These are phyloP conservation scores for Metschnikowia sp. DNA, from an alignment of 805 yeast species.

Conservation along the genomic window DNA sequence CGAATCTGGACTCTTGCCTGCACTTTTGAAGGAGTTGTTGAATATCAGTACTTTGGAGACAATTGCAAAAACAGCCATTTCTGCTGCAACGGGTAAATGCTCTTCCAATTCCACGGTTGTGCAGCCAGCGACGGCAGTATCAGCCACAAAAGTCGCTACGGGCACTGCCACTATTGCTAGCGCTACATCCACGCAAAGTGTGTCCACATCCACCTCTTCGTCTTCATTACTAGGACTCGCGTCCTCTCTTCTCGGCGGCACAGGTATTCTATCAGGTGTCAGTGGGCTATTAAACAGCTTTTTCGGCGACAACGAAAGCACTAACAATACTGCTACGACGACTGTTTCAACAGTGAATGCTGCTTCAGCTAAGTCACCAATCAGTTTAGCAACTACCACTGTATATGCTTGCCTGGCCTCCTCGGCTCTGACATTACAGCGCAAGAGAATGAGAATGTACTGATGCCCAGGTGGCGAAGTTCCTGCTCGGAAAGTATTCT, in stretches of 20 bases:
- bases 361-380: neutral
- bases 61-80: slow-evolving; percentile 34
- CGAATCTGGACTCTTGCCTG: slow-evolving; percentile 30
- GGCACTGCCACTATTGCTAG: neutral
- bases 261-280: neutral
- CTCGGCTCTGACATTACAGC: slow-evolving; percentile 1
- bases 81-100: slow-evolving; percentile 33
- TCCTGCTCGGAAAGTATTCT: no score
- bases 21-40: slow-evolving; percentile 33
- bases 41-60: slow-evolving; percentile 31
- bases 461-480: no score
- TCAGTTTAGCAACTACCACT: neutral
- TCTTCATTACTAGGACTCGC: slow-evolving; percentile 1
- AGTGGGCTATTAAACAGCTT: slow-evolving; percentile 10
- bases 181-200: neutral
- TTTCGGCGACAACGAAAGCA: slow-evolving; percentile 6
- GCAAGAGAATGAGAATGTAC: slow-evolving; percentile 6
- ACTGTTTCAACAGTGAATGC: neutral
- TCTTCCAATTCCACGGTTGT: neutral
- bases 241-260: slow-evolving; percentile 4
- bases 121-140: slow-evolving; percentile 1
- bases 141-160: neutral
- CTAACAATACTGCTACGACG: slow-evolving; percentile 5
- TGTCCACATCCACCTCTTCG: slow-evolving; percentile 1
- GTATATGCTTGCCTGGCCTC: slow-evolving; percentile 10